These are phyloP conservation scores for Pisolithus thermaeus DNA, from an alignment of 1,284 basidiomycete genomes.

Conservation along the genomic window DNA sequence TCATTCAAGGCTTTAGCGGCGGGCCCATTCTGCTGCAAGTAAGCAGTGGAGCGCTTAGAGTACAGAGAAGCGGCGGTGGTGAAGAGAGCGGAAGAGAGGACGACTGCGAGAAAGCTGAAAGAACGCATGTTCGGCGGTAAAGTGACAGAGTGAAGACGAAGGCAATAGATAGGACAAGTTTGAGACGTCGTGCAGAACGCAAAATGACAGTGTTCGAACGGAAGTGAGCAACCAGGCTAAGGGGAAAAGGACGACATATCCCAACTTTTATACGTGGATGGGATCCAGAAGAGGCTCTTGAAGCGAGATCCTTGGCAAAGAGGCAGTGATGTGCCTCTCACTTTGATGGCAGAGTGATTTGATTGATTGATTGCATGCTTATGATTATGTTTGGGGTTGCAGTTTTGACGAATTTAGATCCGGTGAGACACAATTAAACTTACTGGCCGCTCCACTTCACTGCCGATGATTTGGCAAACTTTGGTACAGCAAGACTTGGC, in stretches of 20 bases:
- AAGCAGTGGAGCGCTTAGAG: conserved; percentile 2
- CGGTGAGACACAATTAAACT: too few relatives aligned
- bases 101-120: conserved; percentile 15
- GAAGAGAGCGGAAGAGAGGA: conserved; percentile 13
- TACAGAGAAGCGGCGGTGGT: conserved; percentile 17
- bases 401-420: too few relatives aligned
- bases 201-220: conserved; percentile 8
- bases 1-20: conserved; percentile 23
- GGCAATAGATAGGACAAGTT: conserved; percentile 3
- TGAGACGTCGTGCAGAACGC: conserved; percentile 2
- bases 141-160: conserved; percentile 2
- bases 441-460: too few relatives aligned
- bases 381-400: neutral
- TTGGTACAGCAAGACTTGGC: neutral
- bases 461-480: neutral
- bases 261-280: conserved; percentile 14
- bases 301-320: neutral
- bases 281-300: neutral
- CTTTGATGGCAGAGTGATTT: neutral
- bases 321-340: neutral
- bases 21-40: conserved; percentile 20
- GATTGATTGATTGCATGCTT: neutral
- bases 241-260: neutral
- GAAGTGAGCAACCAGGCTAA: conserved; percentile 12
- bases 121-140: conserved; percentile 16